Evolutionary conservation across 2,329 filamentous ascomycete genomes (phyloP).

Genomic region (Colletotrichum eleusines): DNA sequence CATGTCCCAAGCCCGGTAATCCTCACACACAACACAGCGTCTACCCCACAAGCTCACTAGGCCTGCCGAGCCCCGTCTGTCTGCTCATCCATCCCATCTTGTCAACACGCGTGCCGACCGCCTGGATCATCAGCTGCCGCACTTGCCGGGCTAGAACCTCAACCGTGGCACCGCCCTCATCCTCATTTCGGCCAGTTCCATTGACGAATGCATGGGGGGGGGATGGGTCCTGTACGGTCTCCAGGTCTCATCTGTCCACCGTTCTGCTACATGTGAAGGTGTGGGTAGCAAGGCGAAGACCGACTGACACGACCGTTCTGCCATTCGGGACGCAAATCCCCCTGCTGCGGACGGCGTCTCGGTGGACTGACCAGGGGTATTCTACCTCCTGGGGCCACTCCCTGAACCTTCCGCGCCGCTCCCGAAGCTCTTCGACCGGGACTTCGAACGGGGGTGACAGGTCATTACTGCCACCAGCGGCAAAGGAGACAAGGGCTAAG

Average conservation of each 20-base stretch:
- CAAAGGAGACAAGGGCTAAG: slow-evolving; percentile 25
- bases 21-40: slow-evolving; percentile 11
- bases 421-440: slow-evolving; percentile 25
- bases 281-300: slow-evolving; percentile 28
- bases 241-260: slow-evolving; percentile 6
- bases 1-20: slow-evolving; percentile 35
- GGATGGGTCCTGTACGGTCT: slow-evolving; percentile 7
- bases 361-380: slow-evolving; percentile 31
- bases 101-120: slow-evolving; percentile 33
- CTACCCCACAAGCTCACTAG: slow-evolving; percentile 39
- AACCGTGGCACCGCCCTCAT: slow-evolving; percentile 29
- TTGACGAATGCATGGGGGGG: background rate
- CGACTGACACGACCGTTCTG: slow-evolving; percentile 26
- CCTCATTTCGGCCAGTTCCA: slow-evolving; percentile 37
- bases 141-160: slow-evolving; percentile 39
- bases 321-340: slow-evolving; percentile 32
- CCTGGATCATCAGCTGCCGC: slow-evolving; percentile 37
- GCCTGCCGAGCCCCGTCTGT: slow-evolving; percentile 17
- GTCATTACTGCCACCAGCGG: slow-evolving; percentile 23
- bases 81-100: slow-evolving; percentile 35
- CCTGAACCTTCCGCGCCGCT: slow-evolving; percentile 31
- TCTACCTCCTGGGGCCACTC: slow-evolving; percentile 31
- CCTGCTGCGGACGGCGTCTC: slow-evolving; percentile 33
- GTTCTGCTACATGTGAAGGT: slow-evolving; percentile 31
- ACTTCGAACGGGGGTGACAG: slow-evolving; percentile 28